These are phyloP conservation scores for Fusarium circinatum DNA, from an alignment of 2,329 filamentous ascomycete genomes.

Conservation along the genomic window DNA sequence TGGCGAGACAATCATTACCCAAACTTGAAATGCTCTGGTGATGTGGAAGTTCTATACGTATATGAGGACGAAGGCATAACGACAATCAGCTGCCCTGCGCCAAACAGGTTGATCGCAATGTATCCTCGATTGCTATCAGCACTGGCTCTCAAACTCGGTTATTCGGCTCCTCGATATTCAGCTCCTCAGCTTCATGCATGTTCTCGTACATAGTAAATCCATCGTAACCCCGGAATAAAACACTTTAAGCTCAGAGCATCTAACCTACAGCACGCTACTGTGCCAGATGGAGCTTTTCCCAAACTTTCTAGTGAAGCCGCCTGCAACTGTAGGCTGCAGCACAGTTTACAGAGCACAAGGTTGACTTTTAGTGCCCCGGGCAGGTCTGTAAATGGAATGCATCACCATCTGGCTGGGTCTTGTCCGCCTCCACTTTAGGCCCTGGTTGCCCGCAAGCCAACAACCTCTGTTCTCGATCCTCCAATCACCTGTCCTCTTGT, in stretches of 20 bases:
- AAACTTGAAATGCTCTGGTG: neutral
- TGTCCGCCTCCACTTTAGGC: slow-evolving; percentile 29
- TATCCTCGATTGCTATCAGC: neutral
- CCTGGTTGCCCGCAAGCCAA: slow-evolving; percentile 32
- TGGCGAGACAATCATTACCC: neutral
- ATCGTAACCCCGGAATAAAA: neutral
- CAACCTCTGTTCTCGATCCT: slow-evolving; percentile 35
- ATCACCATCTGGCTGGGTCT: slow-evolving; percentile 31
- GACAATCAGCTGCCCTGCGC: neutral
- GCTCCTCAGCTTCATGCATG: neutral
- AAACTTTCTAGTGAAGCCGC: neutral
- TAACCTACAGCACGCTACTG: slow-evolving; percentile 2
- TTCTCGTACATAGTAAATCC: neutral
- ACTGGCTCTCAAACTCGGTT: neutral
- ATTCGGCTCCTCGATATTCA: neutral
- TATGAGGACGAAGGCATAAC: neutral
- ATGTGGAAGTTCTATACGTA: neutral
- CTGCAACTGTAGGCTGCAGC: slow-evolving; percentile 20
- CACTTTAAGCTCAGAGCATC: neutral
- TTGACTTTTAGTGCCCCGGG: slow-evolving; percentile 11
- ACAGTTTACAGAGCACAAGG: slow-evolving; percentile 1
- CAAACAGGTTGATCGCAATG: neutral
- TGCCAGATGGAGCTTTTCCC: neutral
- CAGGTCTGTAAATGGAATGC: slow-evolving; percentile 18
- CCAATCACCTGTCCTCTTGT: slow-evolving; percentile 40